phyloP scores from a whole-genome alignment of 768 basidiomycete species.

The Podaxis pistillaris region DNA sequence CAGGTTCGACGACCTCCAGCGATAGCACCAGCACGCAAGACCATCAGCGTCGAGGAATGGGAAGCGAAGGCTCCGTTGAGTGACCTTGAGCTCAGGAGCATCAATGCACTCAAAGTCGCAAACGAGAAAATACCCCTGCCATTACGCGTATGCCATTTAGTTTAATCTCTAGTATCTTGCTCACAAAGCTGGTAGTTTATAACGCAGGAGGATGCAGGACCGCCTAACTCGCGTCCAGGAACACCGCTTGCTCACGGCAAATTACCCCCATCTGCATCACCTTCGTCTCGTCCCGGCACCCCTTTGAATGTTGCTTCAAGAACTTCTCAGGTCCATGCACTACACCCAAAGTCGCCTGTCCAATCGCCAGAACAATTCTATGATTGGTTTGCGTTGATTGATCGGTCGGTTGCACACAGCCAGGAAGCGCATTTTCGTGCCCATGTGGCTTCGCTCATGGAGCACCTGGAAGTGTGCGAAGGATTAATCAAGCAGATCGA shows the following conservation, averaged over 20 bases:
- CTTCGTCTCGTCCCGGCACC: slow-evolving; percentile 43
- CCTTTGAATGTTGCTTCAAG: slow-evolving; percentile 23
- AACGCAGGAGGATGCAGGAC: slow-evolving; percentile 19
- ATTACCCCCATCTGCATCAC: slow-evolving; percentile 3
- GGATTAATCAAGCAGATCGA: slow-evolving; percentile 67
- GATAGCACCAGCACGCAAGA: slow-evolving; percentile 14
- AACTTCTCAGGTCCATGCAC: slow-evolving; percentile 38
- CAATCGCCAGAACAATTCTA: slow-evolving; percentile 95
- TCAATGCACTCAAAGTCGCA: slow-evolving; percentile 40
- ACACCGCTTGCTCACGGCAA: slow-evolving; percentile 31
- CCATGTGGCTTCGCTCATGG: slow-evolving; percentile 74
- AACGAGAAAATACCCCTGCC: slow-evolving; percentile 66
- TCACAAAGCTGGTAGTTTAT: slow-evolving; percentile 25
- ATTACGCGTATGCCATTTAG: slow-evolving; percentile 55
- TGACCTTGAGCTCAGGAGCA: slow-evolving; percentile 64
- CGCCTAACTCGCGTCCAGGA: slow-evolving; percentile 33
- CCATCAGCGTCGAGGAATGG: slow-evolving; percentile 86
- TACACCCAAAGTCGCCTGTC: slow-evolving; percentile 77
- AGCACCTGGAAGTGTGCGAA: slow-evolving; percentile 79
- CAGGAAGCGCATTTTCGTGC: slow-evolving; percentile 92
- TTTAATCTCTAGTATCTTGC: slow-evolving; percentile 1
- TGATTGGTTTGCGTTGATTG: slow-evolving; percentile 92
- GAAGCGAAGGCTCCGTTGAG: slow-evolving; percentile 76
- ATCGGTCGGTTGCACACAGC: slow-evolving; percentile 86
- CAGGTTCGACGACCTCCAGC: slow-evolving; percentile 7